phyloP scores from a whole-genome alignment of 345 rosid genomes.

The Erodium maritimum region DNA sequence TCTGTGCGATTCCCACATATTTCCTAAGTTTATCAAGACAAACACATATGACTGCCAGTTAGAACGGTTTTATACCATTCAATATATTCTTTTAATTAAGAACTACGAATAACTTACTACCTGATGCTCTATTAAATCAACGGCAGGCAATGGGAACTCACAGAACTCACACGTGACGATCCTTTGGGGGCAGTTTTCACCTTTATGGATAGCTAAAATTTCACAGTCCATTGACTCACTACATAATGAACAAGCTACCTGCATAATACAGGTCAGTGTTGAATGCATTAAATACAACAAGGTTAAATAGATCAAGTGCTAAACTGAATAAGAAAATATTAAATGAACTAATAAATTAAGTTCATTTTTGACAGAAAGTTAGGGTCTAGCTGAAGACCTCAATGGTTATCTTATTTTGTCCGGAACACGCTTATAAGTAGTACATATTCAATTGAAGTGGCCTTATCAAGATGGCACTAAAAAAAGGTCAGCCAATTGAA shows the following conservation, averaged over 20 bases:
- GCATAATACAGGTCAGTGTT: slow-evolving; percentile 6
- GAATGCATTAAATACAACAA: no score
- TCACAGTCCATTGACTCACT: slow-evolving; percentile 87
- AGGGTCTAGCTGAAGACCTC: no score
- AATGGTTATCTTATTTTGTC: no score
- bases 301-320: no score
- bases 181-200: slow-evolving; percentile 86
- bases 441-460: no score
- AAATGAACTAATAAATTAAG: no score
- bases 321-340: no score
- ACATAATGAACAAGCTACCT: slow-evolving; percentile 85
- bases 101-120: slow-evolving; percentile 20
- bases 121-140: slow-evolving; percentile 95
- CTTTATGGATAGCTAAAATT: slow-evolving; percentile 57
- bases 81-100: not conserved
- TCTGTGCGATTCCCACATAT: slow-evolving; percentile 28
- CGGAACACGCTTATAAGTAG: no score
- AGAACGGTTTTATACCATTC: not conserved
- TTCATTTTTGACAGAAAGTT: no score
- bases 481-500: no score
- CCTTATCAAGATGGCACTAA: no score
- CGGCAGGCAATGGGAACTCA: slow-evolving; percentile 86
- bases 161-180: slow-evolving; percentile 92
- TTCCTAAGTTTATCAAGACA: slow-evolving; percentile 32
- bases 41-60: not conserved